Evolutionary conservation across 225 moss, liverwort and hornwort species (phyloP), one percentile per base, ranked within the genome.

Genomic region (Polytrichum formosum): DNA sequence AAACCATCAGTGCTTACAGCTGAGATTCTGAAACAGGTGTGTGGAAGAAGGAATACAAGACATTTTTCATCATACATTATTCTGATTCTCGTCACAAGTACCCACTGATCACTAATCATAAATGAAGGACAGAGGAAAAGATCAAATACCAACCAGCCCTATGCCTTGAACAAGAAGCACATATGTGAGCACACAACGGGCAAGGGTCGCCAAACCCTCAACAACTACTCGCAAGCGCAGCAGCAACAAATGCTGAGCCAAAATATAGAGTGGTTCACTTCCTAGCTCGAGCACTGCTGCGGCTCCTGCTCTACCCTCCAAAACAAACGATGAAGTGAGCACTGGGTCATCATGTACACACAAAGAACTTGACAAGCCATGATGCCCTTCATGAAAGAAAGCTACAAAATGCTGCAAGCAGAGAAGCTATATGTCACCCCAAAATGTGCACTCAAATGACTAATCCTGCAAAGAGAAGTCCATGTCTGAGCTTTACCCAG

Each of bases 201-300:
- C 64, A 26, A 91, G 72, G 7, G 94, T 91, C 26, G 94, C 92
- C 65, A 82, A 63, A 8, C 73, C 92, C 85, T 98, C 98, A 58
- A 83, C 67, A 56, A 82, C 33, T 60, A 87, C 81, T 21, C 98
- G 94, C 71, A 98, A 72, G 56, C 88, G 91, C 69, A 98, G 76
- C 26, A 91, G 80, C 18, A 85, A 72, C 71, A 92, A 74, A 72
- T 91, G 88, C 73, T 98, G 98, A 37, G 92, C 92, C 31, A 98
- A 78, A 82, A 98, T 98, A 58, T 98, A 94, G 19, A 98, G 71
- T 21, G 98, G 98, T 55, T 98, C 98, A 37, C 92, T 92, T 53
- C 88, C 80, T 68, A 98, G 77, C 74, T 98, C 98, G 55, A 98
- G 71, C 21, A 98, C 28, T 55, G 90, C 98, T 77, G 94, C 94